These are phyloP conservation scores for Talaromyces sp. DNA, from an alignment of 2,329 filamentous ascomycete species.

Conservation along the genomic window DNA sequence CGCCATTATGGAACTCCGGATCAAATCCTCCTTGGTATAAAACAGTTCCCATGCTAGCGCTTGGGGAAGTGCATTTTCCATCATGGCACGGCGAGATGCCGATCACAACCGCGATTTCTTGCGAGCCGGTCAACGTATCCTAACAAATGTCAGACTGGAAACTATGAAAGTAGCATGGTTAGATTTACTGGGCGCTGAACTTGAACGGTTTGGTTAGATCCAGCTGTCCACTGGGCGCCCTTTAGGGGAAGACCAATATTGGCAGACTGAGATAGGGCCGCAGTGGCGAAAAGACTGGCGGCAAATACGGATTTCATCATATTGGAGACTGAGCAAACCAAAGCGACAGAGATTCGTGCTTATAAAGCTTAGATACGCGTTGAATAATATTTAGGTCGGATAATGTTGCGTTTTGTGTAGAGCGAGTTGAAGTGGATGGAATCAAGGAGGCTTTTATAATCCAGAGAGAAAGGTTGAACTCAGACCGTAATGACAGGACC, in stretches of 20 bases:
- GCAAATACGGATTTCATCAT: constrained; percentile 21
- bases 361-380: background rate
- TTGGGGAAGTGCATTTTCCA: constrained; percentile 14
- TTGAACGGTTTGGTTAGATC: constrained; percentile 20
- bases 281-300: constrained; percentile 16
- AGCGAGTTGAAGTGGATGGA: background rate
- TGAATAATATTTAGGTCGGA: background rate
- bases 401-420: background rate
- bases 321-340: background rate
- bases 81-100: constrained; percentile 22
- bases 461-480: background rate
- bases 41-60: constrained; percentile 18
- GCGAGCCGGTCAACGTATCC: constrained; percentile 22
- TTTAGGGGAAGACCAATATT: constrained; percentile 18
- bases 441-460: background rate
- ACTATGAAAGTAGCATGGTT: background rate
- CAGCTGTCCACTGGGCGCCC: constrained; percentile 16
- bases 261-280: constrained; percentile 23
- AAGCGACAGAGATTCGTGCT: background rate
- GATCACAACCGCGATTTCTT: constrained; percentile 25
- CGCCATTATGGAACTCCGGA: constrained; percentile 20
- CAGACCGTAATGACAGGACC: background rate
- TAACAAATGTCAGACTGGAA: background rate
- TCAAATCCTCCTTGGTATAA: constrained; percentile 24
- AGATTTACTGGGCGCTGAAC: constrained; percentile 24